Conservation (phyloP, 176 grass and related monocot genomes). For the Dendrocalamus sinicus region DNA sequence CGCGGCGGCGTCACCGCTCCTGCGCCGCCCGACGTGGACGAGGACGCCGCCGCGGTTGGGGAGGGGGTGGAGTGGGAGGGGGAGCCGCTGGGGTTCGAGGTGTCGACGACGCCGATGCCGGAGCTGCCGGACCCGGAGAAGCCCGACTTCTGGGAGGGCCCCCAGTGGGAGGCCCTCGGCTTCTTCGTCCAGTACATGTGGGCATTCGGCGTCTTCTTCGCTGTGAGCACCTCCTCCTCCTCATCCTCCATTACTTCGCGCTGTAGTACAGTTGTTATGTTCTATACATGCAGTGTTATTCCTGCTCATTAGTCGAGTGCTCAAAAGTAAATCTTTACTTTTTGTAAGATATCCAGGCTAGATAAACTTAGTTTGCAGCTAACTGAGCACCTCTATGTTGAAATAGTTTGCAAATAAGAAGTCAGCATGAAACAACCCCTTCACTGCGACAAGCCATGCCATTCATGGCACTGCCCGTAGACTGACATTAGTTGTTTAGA, state of each 20-base stretch:
- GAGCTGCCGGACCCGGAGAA: constrained; percentile 58
- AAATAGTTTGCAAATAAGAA: background rate
- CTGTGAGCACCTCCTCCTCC: constrained; percentile 50
- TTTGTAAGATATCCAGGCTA: background rate
- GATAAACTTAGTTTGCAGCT: constrained; percentile 1
- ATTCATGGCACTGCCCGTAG: background rate
- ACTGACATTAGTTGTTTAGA: background rate
- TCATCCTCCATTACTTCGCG: background rate
- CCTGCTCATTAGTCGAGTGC: background rate
- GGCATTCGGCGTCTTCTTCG: constrained; percentile 89
- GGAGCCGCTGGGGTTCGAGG: constrained; percentile 67
- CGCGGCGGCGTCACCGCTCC: constrained; percentile 40
- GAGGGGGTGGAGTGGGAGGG: constrained; percentile 53
- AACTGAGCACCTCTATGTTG: background rate
- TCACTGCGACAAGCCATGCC: background rate
- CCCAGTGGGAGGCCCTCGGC: constrained; percentile 67
- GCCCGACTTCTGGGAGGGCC: constrained; percentile 74
- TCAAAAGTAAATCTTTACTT: background rate
- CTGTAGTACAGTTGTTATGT: background rate
- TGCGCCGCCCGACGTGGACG: constrained; percentile 35
- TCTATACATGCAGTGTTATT: background rate
- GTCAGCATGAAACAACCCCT: background rate
- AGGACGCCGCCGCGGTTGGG: constrained; percentile 21
- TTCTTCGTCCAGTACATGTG: constrained; percentile 91
- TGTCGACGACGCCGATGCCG: constrained; percentile 87